phyloP scores from a whole-genome alignment of 2,329 filamentous ascomycete genomes.

The Pseudogymnoascus sp. region DNA sequence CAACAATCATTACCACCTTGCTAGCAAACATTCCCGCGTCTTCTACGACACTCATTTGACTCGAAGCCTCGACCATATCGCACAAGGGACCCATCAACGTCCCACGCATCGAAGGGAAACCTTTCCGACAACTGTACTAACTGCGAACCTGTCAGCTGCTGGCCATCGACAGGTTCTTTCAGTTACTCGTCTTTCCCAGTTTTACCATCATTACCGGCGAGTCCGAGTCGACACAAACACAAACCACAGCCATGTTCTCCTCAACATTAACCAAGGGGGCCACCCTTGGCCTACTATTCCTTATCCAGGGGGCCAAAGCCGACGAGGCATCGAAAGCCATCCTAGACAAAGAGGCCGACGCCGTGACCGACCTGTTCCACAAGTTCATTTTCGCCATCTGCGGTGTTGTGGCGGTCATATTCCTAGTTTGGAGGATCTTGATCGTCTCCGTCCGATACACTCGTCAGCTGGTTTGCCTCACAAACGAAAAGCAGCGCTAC shows the following conservation, averaged over 20 bases:
- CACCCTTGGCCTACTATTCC: background rate
- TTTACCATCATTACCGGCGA: background rate
- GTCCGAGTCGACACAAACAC: background rate
- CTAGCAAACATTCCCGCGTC: background rate
- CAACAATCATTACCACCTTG: background rate
- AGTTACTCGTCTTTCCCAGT: background rate
- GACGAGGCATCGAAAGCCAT: background rate
- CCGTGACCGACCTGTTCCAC: slow-evolving; percentile 45
- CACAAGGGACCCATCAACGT: background rate
- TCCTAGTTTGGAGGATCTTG: slow-evolving; percentile 59
- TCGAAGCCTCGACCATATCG: background rate
- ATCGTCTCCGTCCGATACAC: slow-evolving; percentile 58
- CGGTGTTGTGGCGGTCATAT: slow-evolving; percentile 50
- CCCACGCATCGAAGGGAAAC: background rate
- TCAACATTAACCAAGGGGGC: background rate
- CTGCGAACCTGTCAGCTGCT: background rate
- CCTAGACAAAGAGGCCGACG: slow-evolving; percentile 17
- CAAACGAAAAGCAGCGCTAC: slow-evolving; percentile 72
- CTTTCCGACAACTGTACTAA: background rate
- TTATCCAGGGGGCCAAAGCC: background rate
- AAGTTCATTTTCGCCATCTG: slow-evolving; percentile 56
- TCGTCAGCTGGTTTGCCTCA: slow-evolving; percentile 65
- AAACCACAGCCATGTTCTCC: slow-evolving; percentile 1
- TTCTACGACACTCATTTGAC: slow-evolving; percentile 8
- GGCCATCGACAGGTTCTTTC: slow-evolving; percentile 7